Base-by-base conservation (phyloP, 495 filamentous ascomycete species). In the Hypoxylon fragiforme region DNA sequence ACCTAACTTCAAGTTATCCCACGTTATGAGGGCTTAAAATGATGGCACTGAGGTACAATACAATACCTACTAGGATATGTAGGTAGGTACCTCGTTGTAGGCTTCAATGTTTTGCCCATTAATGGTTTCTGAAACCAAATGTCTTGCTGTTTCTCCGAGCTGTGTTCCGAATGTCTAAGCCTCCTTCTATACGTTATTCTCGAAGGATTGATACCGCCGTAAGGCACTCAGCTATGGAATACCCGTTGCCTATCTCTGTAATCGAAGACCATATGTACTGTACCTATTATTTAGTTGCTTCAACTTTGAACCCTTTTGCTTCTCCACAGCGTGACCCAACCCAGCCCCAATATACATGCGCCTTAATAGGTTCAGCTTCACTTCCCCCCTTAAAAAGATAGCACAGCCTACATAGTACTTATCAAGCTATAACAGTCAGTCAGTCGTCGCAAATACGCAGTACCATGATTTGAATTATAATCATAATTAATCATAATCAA, bases 151-250 rank as follows among this genome's bases (percentile, higher is more conserved):
- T 34, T 35, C 35, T 42, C 40, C 36, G 44, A 54, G 32, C 1
- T 32, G 36, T 44, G 8, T 41, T 42, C 30, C 46, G 43, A 44
- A 38, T 53, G 48, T 62, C 58, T 57, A 63, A 63, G 60, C 60
- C 60, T 49, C 60, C 49, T 63, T 63, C 60, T 18, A 54, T 54
- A 40, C 54, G 15, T 58, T 46, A 2, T 63, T 63, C 60, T 54
- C 39, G 60, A 63, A 63, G 52, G 52, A 58, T 54, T 58, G 39
- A 40, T n/a, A 38, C 37, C 41, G 26, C 41, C 20, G 4, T 28
- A 28, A 55, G 46, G 50, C 46, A 55, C 42, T 28, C 24, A 28
- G 4, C 24, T 4, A 28, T 28, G 24, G 24, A 28, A 28, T 28
- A 9, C 24, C n/a, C n/a, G n/a, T n/a, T n/a, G n/a, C n/a, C n/a